A percentile compares a stretch with the other conserved stretches of the same genome.
phyloP scores from a whole-genome alignment of 1,284 basidiomycete species.

The Apiotrichum brassicae region DNA sequence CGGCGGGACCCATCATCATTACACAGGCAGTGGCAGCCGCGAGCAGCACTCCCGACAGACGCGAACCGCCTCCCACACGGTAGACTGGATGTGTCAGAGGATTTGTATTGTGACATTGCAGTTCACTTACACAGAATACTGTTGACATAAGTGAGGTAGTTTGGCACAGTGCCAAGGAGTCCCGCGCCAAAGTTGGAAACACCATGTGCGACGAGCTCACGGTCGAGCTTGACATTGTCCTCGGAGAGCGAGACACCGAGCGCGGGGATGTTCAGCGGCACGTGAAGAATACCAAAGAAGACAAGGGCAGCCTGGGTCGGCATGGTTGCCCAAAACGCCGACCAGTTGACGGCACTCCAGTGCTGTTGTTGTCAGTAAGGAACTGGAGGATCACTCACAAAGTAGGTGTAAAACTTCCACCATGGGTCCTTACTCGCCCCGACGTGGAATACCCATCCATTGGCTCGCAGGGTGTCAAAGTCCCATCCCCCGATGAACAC shows the following conservation, averaged over 20 bases:
- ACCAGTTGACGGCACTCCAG: slow-evolving; percentile 57
- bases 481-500: slow-evolving; percentile 61
- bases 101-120: neutral
- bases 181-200: slow-evolving; percentile 84
- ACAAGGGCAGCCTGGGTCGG: slow-evolving; percentile 51
- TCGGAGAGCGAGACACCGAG: slow-evolving; percentile 87
- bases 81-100: slow-evolving; percentile 56
- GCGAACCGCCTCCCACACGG: slow-evolving; percentile 81
- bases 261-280: slow-evolving; percentile 88
- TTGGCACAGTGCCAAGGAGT: slow-evolving; percentile 61
- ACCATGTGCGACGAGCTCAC: slow-evolving; percentile 88
- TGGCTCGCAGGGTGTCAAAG: slow-evolving; percentile 56
- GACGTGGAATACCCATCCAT: slow-evolving; percentile 88
- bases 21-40: slow-evolving; percentile 67
- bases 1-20: slow-evolving; percentile 62
- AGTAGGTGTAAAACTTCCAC: slow-evolving; percentile 75
- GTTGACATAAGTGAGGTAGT: slow-evolving; percentile 66
- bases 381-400: slow-evolving; percentile 50
- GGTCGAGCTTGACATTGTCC: slow-evolving; percentile 84
- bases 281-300: slow-evolving; percentile 68
- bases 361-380: slow-evolving; percentile 45
- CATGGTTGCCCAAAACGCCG: slow-evolving; percentile 64
- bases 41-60: slow-evolving; percentile 79
- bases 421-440: slow-evolving; percentile 59
- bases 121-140: slow-evolving; percentile 66